phyloP scores from a whole-genome alignment of 306 rosid species.

The Dryas drummondii region DNA sequence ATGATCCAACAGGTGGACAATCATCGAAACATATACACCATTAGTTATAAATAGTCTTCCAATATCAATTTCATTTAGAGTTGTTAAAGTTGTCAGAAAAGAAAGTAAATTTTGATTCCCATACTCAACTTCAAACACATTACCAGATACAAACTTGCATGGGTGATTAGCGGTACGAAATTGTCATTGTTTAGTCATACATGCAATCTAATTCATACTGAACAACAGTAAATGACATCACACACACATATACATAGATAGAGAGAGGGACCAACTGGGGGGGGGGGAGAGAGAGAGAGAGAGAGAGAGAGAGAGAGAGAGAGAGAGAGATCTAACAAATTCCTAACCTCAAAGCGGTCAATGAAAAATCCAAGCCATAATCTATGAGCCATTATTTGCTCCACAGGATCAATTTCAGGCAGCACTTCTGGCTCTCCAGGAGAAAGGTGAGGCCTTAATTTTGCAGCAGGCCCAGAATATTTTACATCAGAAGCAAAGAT shows the following conservation, averaged over 20 bases:
- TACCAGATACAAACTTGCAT: not conserved
- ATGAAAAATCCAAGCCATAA: constrained; percentile 97
- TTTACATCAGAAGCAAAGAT: constrained; percentile 79
- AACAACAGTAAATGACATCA: too few relatives aligned
- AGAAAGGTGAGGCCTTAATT: constrained; percentile 81
- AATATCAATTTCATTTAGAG: not conserved
- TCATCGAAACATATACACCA: not conserved
- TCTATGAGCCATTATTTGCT: constrained; percentile 92
- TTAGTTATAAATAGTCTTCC: not conserved
- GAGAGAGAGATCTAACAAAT: not conserved
- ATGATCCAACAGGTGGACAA: not conserved
- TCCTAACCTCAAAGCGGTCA: constrained; percentile 95
- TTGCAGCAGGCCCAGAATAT: constrained; percentile 87
- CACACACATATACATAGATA: too few relatives aligned
- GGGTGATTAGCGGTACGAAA: not conserved
- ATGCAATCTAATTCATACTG: not conserved
- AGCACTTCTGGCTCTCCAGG: constrained; percentile 88
- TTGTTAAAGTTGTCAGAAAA: not conserved
- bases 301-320: not conserved
- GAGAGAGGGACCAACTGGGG: too few relatives aligned
- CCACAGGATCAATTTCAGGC: constrained; percentile 73
- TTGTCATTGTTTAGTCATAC: not conserved
- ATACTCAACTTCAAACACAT: not conserved
- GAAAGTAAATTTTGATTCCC: not conserved
- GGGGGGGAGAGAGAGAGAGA: not conserved